Evolutionary conservation across 768 basidiomycete species (phyloP).

Genomic region (Cystobasidium ongulense): DNA sequence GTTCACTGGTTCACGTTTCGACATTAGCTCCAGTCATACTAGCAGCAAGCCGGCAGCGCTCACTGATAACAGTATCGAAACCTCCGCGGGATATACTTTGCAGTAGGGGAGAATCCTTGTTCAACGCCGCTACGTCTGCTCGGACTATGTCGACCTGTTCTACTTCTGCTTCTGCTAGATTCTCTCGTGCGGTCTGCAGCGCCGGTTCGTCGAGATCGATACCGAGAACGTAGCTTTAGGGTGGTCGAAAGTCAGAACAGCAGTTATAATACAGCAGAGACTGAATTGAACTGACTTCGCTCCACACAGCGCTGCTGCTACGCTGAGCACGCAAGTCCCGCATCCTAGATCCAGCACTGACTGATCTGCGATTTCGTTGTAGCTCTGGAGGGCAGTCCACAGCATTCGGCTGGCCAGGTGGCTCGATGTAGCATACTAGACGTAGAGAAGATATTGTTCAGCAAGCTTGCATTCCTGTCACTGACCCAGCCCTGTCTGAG

Average conservation of each 20-base stretch:
- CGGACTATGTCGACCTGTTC: slow-evolving; percentile 39
- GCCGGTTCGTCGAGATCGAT: slow-evolving; percentile 40
- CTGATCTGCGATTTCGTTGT: slow-evolving; percentile 40
- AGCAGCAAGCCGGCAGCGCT: background rate
- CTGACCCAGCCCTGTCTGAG: background rate
- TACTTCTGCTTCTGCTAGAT: slow-evolving; percentile 39
- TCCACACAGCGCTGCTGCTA: slow-evolving; percentile 39
- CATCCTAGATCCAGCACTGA: slow-evolving; percentile 39
- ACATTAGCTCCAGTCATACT: too few species aligned
- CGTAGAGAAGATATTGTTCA: background rate
- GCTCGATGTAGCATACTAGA: slow-evolving; percentile 37
- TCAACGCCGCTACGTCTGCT: slow-evolving; percentile 32
- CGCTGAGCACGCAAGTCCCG: slow-evolving; percentile 38
- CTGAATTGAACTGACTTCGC: slow-evolving; percentile 33
- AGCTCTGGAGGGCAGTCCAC: slow-evolving; percentile 37
- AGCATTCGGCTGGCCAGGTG: slow-evolving; percentile 41
- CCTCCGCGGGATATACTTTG: background rate
- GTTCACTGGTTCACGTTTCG: too few species aligned
- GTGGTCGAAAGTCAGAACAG: background rate
- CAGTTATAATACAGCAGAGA: background rate
- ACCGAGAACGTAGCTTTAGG: slow-evolving; percentile 36
- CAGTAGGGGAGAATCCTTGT: slow-evolving; percentile 11
- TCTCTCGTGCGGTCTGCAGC: slow-evolving; percentile 37
- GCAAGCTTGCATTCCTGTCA: background rate
- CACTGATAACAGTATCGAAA: slow-evolving; percentile 35